phyloP scores from a whole-genome alignment of 2,329 filamentous ascomycete species.

The Macrophomina tecta region DNA sequence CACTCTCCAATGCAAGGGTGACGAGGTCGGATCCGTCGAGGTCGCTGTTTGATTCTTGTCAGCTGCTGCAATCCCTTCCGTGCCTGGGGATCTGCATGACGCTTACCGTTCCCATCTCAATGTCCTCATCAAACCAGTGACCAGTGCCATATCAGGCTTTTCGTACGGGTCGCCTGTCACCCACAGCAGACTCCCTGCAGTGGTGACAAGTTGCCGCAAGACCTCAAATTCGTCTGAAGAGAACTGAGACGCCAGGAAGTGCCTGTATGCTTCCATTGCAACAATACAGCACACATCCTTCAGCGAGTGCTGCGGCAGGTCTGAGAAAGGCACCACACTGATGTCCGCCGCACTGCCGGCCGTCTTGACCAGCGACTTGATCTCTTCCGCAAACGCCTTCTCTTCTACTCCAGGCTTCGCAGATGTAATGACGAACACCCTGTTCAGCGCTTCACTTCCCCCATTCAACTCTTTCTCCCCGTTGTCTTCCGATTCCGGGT shows the following conservation, averaged over 20 bases:
- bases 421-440: not conserved
- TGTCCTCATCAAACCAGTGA: conserved; percentile 12
- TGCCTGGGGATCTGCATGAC: not conserved
- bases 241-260: not conserved
- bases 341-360: not conserved
- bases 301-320: not conserved
- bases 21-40: not conserved
- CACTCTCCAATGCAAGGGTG: not conserved
- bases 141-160: conserved; percentile 15
- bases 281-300: not conserved
- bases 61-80: not conserved
- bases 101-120: conserved; percentile 9
- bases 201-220: conserved; percentile 2
- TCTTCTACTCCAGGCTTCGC: not conserved
- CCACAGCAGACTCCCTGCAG: conserved; percentile 12
- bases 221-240: not conserved
- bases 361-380: not conserved
- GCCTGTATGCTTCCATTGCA: not conserved
- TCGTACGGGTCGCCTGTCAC: conserved; percentile 9
- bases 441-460: not conserved
- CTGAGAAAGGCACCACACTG: not conserved
- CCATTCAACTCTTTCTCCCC: not conserved
- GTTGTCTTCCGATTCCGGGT: not conserved
- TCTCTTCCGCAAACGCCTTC: not conserved
- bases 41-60: not conserved